A percentile compares a stretch with the other conserved stretches of the same genome.
Evolutionary conservation across 768 basidiomycete genomes (phyloP).

Genomic region (Phylloporus rhodoxanthus): DNA sequence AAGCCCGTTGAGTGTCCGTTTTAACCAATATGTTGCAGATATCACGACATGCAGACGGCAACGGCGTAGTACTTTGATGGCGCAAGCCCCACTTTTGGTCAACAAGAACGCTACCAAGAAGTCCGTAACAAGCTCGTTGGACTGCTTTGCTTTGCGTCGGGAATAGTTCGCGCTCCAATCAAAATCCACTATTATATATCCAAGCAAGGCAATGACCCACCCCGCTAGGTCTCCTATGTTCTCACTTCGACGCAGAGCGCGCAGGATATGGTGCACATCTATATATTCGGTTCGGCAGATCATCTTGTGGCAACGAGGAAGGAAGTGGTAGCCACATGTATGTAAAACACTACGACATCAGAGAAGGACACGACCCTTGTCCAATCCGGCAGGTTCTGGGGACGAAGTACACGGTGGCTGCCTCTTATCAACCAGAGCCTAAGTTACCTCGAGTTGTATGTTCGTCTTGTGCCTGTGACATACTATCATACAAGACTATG

Average conservation of each 20-base stretch:
- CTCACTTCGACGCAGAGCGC: neutral
- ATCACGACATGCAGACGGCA: constrained; percentile 4
- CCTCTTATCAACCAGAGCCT: constrained; percentile 3
- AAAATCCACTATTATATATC: too few species aligned
- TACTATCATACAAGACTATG: constrained; percentile 6
- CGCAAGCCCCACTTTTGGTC: neutral
- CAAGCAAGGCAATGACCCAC: constrained; percentile 1
- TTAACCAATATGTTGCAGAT: too few species aligned
- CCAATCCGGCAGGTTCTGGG: too few species aligned
- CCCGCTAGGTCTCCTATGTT: neutral
- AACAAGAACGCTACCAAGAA: neutral
- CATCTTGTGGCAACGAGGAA: constrained; percentile 1
- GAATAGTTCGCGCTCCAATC: neutral
- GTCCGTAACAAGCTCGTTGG: neutral
- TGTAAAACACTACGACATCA: neutral
- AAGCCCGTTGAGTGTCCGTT: neutral
- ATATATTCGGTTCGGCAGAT: neutral
- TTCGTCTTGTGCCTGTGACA: constrained; percentile 8
- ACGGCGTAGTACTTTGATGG: neutral
- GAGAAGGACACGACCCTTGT: constrained; percentile 1
- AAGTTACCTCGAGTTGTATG: constrained; percentile 4
- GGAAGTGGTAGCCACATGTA: constrained; percentile 1
- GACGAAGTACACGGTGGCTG: constrained; percentile 4
- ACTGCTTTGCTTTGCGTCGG: neutral
- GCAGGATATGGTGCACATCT: neutral